Evolutionary conservation across 768 basidiomycete species (phyloP).

Genomic region (Naganishia vaughanmartiniae): DNA sequence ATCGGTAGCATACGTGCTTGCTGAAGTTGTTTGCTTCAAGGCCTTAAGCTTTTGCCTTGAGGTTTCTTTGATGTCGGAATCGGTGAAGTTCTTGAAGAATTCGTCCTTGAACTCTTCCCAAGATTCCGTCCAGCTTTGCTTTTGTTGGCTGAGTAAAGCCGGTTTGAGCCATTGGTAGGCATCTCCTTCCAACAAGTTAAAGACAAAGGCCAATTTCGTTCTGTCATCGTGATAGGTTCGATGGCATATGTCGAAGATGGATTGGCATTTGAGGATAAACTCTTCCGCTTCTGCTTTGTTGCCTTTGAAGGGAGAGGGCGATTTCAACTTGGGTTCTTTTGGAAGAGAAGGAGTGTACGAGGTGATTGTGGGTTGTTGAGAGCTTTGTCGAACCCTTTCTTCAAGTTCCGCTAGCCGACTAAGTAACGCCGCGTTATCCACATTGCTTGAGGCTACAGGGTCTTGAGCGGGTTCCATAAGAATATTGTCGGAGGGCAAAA

Average conservation of each 20-base stretch:
- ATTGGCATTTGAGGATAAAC: conserved; percentile 10
- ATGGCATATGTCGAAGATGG: neutral
- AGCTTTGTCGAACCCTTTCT: no score
- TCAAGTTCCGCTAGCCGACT: no score
- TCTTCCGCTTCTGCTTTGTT: neutral
- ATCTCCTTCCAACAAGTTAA: neutral
- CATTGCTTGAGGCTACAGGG: no score
- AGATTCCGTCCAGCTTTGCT: neutral
- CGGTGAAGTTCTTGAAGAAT: conserved; percentile 5
- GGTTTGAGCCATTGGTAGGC: conserved; percentile 16
- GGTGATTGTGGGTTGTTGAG: no score
- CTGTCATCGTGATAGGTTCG: conserved; percentile 8
- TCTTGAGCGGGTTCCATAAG: no score
- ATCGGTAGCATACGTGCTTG: conserved; percentile 1
- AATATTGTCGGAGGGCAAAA: no score
- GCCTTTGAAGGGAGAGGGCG: neutral
- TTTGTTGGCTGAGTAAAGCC: neutral
- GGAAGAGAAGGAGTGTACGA: neutral
- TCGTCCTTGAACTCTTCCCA: conserved; percentile 2
- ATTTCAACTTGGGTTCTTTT: neutral
- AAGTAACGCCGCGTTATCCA: no score
- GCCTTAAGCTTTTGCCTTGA: conserved; percentile 2
- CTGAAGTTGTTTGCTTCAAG: conserved; percentile 3
- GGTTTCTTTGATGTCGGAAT: conserved; percentile 4
- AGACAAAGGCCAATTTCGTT: neutral